Percentiles rank a stretch among this genome's conserved stretches.
These are phyloP conservation scores for Mycena chlorophos DNA, from an alignment of 768 basidiomycete genomes.

Conservation along the genomic window DNA sequence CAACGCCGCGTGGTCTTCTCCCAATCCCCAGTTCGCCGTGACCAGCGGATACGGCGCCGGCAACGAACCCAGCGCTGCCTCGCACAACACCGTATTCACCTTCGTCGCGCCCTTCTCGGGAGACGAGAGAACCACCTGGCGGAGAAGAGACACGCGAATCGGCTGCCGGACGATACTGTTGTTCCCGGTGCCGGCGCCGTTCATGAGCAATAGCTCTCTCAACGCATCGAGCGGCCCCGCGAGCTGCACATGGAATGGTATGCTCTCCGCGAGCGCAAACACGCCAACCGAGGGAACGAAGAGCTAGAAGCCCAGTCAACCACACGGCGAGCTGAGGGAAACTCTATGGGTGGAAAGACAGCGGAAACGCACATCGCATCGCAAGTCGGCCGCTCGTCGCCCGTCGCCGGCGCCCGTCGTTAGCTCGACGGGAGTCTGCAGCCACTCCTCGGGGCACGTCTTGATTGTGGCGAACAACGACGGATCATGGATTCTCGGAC, in stretches of 20 bases:
- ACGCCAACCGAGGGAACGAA: conserved; percentile 19
- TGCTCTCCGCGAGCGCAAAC: conserved; percentile 8
- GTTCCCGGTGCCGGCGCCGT: not conserved
- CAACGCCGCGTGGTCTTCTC: not conserved
- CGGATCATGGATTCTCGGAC: conserved; percentile 6
- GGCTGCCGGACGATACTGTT: not conserved
- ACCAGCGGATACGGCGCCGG: conserved; percentile 1
- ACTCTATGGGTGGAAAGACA: not conserved
- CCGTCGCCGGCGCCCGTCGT: not conserved
- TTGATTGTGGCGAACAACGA: conserved; percentile 14
- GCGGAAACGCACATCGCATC: conserved; percentile 15
- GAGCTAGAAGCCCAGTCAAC: conserved; percentile 1
- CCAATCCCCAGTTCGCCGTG: not conserved
- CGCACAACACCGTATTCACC: conserved; percentile 8
- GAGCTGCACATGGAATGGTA: conserved; percentile 17
- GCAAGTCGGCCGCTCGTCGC: not conserved
- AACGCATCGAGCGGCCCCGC: conserved; percentile 2
- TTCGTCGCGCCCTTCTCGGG: not conserved
- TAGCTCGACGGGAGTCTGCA: conserved; percentile 10
- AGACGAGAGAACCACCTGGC: conserved; percentile 2
- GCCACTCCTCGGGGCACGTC: conserved; percentile 15
- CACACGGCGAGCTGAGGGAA: not conserved
- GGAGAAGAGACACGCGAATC: conserved; percentile 17
- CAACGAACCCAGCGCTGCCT: conserved; percentile 3
- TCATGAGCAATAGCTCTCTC: not conserved